Percentiles rank a stretch among this genome's conserved stretches.
These are phyloP conservation scores for Calamus simplicifolius DNA, from an alignment of 176 grass and related monocot species.

Conservation along the genomic window DNA sequence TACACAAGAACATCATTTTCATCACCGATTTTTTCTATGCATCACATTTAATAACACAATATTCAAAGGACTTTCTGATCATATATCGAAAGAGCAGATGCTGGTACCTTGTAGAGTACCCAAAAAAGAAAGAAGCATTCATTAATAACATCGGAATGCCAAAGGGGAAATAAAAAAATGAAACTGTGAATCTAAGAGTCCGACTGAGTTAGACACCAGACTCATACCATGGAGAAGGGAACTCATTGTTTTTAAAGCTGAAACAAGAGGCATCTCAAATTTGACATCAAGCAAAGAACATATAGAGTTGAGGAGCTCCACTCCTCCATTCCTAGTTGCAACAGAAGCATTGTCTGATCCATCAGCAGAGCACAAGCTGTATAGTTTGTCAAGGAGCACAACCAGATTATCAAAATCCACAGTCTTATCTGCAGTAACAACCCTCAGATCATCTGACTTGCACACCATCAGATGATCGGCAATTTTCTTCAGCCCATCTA, in stretches of 20 bases:
- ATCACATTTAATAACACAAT: too few relatives aligned
- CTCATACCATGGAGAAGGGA: slow-evolving; percentile 61
- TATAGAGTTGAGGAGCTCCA: slow-evolving; percentile 50
- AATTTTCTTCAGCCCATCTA: slow-evolving; percentile 55
- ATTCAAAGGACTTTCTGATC: too few relatives aligned
- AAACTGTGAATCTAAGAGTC: too few relatives aligned
- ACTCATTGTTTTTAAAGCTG: slow-evolving; percentile 56
- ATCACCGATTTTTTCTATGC: too few relatives aligned
- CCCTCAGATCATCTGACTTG: slow-evolving; percentile 1
- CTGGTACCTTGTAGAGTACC: too few relatives aligned
- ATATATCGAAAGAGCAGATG: too few relatives aligned
- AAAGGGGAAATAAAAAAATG: too few relatives aligned
- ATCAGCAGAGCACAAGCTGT: slow-evolving; percentile 43
- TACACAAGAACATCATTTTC: too few relatives aligned
- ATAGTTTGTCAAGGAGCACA: slow-evolving; percentile 46
- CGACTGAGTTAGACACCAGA: neutral
- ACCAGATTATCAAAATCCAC: slow-evolving; percentile 29
- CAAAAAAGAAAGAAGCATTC: too few relatives aligned
- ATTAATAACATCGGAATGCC: too few relatives aligned
- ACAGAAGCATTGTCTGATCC: slow-evolving; percentile 56
- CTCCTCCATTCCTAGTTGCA: slow-evolving; percentile 54
- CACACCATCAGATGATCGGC: slow-evolving; percentile 16
- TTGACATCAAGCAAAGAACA: slow-evolving; percentile 49
- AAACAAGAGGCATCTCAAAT: slow-evolving; percentile 37
- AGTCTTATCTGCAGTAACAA: neutral